Evolutionary conservation across 2,329 filamentous ascomycete species (phyloP), one percentile per base, ranked within the genome.

Genomic region (Ophiocordyceps camponoti-floridani): DNA sequence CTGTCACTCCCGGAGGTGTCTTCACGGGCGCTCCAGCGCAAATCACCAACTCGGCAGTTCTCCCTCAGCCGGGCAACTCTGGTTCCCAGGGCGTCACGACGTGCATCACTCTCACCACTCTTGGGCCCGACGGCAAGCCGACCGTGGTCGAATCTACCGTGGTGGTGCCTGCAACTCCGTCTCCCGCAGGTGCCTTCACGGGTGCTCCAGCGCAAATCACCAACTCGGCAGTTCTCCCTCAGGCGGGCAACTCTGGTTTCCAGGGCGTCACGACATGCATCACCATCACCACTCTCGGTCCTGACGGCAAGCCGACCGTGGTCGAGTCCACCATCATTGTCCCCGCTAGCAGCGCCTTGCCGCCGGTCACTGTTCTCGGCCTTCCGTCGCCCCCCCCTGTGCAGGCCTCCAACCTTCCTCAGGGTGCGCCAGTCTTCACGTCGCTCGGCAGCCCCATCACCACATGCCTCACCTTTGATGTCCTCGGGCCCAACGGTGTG

Each of bases 131-230:
- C 30, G 50, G 50, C 27, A 51, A 47, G 35, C 54, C 58, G 12
- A 63, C 60, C 8, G 51, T 61, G 12, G 47, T 63, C 16, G 56
- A 62, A 35, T 62, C 59, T 10, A 62, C 59, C 3, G 52, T 58
- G 46, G 46, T 55, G 11, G 43, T 59, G 31, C 51, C 54, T 18
- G 43, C 43, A 10, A 46, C 47, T 16, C 5, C n/a, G 12, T 23
- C 41, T 33, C 42, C 44, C 7, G 49, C 52, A 35, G 54, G 52
- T 19, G 27, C 56, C 19, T 46, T 55, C 46, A 53, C 55, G 14
- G 55, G 50, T 0, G 43, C 50, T 26, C 51, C 57, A 10, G 47
- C 45, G 26, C 50, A 54, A 38, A 42, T 51, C 43, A 53, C 53
- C 19, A 40, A 42, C 11, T 45, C 44, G 23, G 45, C 47, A 27